Evolutionary conservation across 2,329 filamentous ascomycete species (phyloP).

Genomic region (Emericellopsis cladophorae): DNA sequence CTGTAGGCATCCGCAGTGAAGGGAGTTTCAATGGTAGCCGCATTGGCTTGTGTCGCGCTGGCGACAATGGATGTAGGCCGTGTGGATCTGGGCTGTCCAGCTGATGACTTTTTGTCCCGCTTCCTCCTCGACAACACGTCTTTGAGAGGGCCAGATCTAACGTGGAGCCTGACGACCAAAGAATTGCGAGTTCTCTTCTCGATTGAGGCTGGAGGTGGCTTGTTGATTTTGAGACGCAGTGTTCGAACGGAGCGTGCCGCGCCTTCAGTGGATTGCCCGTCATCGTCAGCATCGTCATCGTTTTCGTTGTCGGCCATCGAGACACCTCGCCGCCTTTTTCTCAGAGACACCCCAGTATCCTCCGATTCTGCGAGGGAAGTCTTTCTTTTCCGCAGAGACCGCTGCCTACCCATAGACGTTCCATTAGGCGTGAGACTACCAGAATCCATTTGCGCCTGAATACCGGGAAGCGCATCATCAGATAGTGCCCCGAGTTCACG

Average conservation of each 20-base stretch:
- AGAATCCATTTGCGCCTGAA: too few species aligned
- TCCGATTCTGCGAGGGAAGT: slow-evolving; percentile 58
- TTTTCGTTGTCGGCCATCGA: slow-evolving; percentile 20
- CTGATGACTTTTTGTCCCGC: slow-evolving; percentile 16
- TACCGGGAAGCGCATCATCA: too few species aligned
- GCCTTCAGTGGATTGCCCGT: slow-evolving; percentile 13
- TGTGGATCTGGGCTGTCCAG: slow-evolving; percentile 9
- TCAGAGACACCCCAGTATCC: slow-evolving; percentile 35
- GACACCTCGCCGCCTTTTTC: slow-evolving; percentile 39
- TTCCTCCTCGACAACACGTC: slow-evolving; percentile 21
- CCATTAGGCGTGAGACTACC: slow-evolving; percentile 29
- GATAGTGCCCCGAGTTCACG: too few species aligned
- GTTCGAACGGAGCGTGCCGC: slow-evolving; percentile 37
- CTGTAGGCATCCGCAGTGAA: slow-evolving; percentile 48
- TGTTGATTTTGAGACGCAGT: slow-evolving; percentile 38
- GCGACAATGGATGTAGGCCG: slow-evolving; percentile 8
- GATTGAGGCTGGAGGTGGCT: slow-evolving; percentile 26
- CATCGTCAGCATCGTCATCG: slow-evolving; percentile 20
- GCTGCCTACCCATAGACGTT: slow-evolving; percentile 63
- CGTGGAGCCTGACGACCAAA: slow-evolving; percentile 20
- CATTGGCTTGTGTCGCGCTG: slow-evolving; percentile 4
- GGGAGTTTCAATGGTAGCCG: slow-evolving; percentile 35
- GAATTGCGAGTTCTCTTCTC: slow-evolving; percentile 21
- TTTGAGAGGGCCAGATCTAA: slow-evolving; percentile 23
- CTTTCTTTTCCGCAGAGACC: slow-evolving; percentile 73